Evolutionary conservation across 2,329 filamentous ascomycete species (phyloP).

Genomic region (Xylariaceae sp.): DNA sequence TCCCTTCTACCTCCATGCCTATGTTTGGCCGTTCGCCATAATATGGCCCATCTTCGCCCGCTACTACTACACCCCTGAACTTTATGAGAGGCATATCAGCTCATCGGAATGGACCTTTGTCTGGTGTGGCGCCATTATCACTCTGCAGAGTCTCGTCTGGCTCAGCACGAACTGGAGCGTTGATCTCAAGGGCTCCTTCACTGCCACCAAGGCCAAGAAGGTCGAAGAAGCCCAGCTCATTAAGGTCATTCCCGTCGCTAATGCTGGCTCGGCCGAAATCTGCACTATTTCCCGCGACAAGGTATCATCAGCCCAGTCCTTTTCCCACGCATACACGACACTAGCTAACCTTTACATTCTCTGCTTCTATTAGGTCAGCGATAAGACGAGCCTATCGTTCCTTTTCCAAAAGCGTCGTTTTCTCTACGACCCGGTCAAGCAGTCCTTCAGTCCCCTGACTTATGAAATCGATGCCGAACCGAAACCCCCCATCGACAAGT

Average conservation of each 20-base stretch:
- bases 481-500: conserved; percentile 76
- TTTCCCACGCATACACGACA: neutral
- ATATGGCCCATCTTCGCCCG: conserved; percentile 91
- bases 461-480: conserved; percentile 87
- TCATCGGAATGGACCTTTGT: conserved; percentile 99
- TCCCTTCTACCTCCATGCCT: conserved; percentile 79
- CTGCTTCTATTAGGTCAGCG: conserved; percentile 60
- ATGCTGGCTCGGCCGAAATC: conserved; percentile 88
- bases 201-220: conserved; percentile 70
- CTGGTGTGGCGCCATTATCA: conserved; percentile 87
- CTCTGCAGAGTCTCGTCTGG: conserved; percentile 87
- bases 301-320: conserved; percentile 45
- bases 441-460: conserved; percentile 79
- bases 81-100: conserved; percentile 89
- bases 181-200: conserved; percentile 81
- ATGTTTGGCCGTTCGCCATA: conserved; percentile 91
- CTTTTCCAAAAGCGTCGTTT: conserved; percentile 98
- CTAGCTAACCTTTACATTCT: conserved; percentile 4
- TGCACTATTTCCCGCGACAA: conserved; percentile 80
- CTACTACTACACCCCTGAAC: conserved; percentile 80
- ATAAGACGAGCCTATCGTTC: conserved; percentile 82
- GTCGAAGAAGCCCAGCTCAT: conserved; percentile 81
- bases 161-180: conserved; percentile 98
- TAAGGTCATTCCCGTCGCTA: conserved; percentile 88
- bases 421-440: conserved; percentile 74